These are phyloP conservation scores for Aspergillus taichungensis DNA, from an alignment of 495 filamentous ascomycete genomes.

Conservation along the genomic window DNA sequence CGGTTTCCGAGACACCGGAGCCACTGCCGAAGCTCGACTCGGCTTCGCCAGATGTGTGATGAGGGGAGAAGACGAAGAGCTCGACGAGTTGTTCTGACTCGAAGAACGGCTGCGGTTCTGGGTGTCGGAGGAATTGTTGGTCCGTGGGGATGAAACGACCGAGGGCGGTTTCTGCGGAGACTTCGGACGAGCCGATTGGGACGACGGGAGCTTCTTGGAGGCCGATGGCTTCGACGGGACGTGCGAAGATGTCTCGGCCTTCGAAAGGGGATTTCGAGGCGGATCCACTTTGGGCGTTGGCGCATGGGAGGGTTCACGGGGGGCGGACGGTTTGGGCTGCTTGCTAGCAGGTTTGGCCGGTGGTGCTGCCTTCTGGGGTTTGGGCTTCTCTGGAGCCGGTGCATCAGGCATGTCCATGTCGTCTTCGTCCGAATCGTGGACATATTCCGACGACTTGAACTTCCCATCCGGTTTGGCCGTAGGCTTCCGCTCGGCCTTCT, in stretches of 20 bases:
- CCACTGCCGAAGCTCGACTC: constrained; percentile 11
- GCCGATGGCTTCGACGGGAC: constrained; percentile 18
- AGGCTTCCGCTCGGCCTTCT: constrained; percentile 43
- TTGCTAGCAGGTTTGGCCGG: constrained; percentile 12
- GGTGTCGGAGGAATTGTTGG: constrained; percentile 57
- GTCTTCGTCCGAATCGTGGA: constrained; percentile 69
- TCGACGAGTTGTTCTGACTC: constrained; percentile 34
- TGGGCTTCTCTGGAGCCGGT: constrained; percentile 25
- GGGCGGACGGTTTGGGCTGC: constrained; percentile 10
- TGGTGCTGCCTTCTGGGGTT: constrained; percentile 14
- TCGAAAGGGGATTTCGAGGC: constrained; percentile 2
- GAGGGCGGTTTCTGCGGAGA: constrained; percentile 68
- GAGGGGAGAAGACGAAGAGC: constrained; percentile 38
- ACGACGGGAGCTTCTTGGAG: constrained; percentile 29
- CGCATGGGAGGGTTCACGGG: constrained; percentile 7
- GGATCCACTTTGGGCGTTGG: constrained; percentile 12
- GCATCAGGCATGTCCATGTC: constrained; percentile 44
- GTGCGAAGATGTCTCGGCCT: constrained; percentile 10
- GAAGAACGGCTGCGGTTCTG: constrained; percentile 35
- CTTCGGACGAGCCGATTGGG: constrained; percentile 29
- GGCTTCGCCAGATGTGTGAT: constrained; percentile 30
- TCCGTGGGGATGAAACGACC: constrained; percentile 64
- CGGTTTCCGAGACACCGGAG: constrained; percentile 10
- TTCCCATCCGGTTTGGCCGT: constrained; percentile 34
- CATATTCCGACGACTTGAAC: constrained; percentile 64